phyloP scores from a whole-genome alignment of 352 stramenopile genomes.

The Elongisporangium prolatum region DNA sequence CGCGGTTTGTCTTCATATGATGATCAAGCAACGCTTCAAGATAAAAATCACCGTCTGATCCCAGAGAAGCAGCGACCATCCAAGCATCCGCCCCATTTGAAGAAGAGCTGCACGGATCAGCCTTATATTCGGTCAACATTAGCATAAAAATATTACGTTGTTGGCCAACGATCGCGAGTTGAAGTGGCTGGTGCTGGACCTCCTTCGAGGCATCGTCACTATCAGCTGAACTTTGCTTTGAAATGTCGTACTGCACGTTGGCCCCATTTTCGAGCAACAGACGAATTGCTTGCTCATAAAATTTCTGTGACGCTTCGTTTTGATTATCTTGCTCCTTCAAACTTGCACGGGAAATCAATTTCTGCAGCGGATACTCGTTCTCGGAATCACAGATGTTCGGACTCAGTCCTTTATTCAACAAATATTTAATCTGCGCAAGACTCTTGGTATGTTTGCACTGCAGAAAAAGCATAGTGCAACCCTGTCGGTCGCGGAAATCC shows the following conservation, averaged over 20 bases:
- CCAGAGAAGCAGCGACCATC: slow-evolving; percentile 42
- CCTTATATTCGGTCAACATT: slow-evolving; percentile 35
- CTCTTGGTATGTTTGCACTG: slow-evolving; percentile 70
- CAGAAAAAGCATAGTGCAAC: slow-evolving; percentile 78
- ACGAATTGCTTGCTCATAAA: slow-evolving; percentile 43
- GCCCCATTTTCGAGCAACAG: slow-evolving; percentile 52
- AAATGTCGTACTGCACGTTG: slow-evolving; percentile 37
- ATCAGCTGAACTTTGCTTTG: slow-evolving; percentile 9
- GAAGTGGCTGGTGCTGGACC: slow-evolving; percentile 39
- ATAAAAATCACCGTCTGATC: slow-evolving; percentile 31
- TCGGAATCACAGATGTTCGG: slow-evolving; percentile 64
- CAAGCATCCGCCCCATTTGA: slow-evolving; percentile 53
- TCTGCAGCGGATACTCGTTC: slow-evolving; percentile 55
- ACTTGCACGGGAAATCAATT: slow-evolving; percentile 36
- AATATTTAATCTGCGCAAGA: slow-evolving; percentile 55
- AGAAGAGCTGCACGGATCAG: slow-evolving; percentile 26
- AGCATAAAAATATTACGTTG: slow-evolving; percentile 42
- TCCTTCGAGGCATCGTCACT: slow-evolving; percentile 7
- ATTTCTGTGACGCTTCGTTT: slow-evolving; percentile 19
- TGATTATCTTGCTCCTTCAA: slow-evolving; percentile 4
- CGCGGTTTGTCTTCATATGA: slow-evolving; percentile 24
- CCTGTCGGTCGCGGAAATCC: slow-evolving; percentile 68
- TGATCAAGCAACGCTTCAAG: slow-evolving; percentile 45
- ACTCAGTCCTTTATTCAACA: slow-evolving; percentile 64
- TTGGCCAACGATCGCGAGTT: slow-evolving; percentile 48